Evolutionary conservation across 306 rosid genomes (phyloP).

Genomic region (Gastrolobium bilobum): DNA sequence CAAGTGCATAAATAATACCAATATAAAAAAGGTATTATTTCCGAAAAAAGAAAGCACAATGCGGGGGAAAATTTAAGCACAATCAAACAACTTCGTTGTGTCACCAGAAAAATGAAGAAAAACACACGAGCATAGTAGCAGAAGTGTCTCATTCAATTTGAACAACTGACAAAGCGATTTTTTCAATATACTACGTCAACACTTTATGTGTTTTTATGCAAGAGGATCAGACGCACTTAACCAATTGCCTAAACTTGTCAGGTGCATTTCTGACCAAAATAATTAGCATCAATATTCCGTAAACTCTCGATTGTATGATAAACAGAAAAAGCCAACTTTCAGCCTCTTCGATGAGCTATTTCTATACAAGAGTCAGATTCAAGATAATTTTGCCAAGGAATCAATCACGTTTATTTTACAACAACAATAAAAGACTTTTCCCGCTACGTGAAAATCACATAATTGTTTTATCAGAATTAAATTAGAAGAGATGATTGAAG

Average conservation of each 20-base stretch:
- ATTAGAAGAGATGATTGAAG: not conserved
- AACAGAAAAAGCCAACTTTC: not conserved
- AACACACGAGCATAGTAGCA: not conserved
- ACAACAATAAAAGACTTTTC: too few relatives aligned
- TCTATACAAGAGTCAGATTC: not conserved
- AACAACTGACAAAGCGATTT: not conserved
- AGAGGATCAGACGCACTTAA: not conserved
- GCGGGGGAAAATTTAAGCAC: not conserved
- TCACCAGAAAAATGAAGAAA: not conserved
- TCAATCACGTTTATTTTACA: too few relatives aligned
- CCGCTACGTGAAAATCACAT: not conserved
- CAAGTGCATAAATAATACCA: not conserved
- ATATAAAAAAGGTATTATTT: too few relatives aligned
- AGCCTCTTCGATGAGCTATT: not conserved
- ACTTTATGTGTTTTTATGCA: not conserved
- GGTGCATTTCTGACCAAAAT: not conserved
- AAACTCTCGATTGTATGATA: not conserved
- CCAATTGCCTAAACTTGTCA: not conserved
- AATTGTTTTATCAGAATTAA: not conserved
- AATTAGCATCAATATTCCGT: not conserved
- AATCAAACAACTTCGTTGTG: not conserved
- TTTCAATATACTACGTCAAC: not conserved
- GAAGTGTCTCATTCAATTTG: not conserved
- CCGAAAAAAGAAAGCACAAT: not conserved
- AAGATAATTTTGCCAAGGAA: too few relatives aligned